Percentiles rank a stretch among this genome's conserved stretches.
phyloP scores from a whole-genome alignment of 2,329 filamentous ascomycete genomes.

The Ophiostoma montium region DNA sequence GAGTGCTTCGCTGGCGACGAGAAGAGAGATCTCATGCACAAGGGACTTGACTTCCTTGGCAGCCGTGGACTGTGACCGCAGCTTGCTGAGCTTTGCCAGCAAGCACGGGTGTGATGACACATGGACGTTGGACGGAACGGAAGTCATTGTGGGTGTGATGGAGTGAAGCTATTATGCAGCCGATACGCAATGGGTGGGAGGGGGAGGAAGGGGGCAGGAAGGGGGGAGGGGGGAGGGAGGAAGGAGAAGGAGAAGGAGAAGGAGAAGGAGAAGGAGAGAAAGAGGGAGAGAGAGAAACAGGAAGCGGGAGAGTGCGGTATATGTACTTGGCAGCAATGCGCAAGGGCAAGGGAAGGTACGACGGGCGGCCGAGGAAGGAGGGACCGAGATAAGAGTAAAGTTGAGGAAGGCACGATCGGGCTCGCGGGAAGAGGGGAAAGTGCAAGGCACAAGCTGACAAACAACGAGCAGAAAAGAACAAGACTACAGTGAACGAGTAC shows the following conservation, averaged over 20 bases:
- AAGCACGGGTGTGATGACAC: constrained; percentile 79
- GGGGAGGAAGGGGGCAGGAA: background rate
- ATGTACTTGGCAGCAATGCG: background rate
- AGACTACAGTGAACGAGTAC: background rate
- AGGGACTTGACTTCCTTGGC: constrained; percentile 67
- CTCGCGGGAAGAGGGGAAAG: background rate
- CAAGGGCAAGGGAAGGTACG: background rate
- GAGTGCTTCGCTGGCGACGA: constrained; percentile 73
- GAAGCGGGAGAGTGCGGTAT: background rate
- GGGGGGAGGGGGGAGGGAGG: background rate
- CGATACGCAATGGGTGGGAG: background rate
- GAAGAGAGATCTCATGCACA: constrained; percentile 72
- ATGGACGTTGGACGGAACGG: constrained; percentile 50
- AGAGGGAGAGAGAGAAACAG: background rate
- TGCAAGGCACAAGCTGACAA: background rate
- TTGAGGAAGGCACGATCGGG: background rate
- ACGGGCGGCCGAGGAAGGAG: background rate
- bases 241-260: background rate
- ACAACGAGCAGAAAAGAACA: background rate
- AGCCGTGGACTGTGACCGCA: constrained; percentile 58
- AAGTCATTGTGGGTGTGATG: constrained; percentile 4
- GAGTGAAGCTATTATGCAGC: background rate
- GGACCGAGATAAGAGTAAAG: background rate
- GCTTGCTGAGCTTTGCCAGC: constrained; percentile 74
- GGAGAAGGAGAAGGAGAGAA: background rate